Evolutionary conservation across 441 rosid genomes (phyloP).

Genomic region (Adansonia gregorii): DNA sequence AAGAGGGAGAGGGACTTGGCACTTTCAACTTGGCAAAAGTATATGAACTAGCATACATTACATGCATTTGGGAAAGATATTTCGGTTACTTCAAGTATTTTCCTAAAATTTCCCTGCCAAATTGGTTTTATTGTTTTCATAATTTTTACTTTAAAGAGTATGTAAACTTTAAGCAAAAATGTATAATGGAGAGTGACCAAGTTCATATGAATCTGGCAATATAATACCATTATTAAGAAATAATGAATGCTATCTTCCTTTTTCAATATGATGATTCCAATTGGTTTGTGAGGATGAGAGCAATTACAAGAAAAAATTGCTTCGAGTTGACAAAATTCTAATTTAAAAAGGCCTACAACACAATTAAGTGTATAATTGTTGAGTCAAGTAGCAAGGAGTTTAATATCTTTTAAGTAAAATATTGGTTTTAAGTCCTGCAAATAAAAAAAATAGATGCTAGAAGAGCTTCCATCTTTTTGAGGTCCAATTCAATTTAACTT

Average conservation of each 20-base stretch:
- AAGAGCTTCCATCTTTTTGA: too few species aligned
- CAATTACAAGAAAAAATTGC: background rate
- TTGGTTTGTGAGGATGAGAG: background rate
- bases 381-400: too few species aligned
- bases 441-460: too few species aligned
- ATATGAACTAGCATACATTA: background rate
- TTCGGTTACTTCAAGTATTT: background rate
- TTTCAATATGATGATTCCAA: slow-evolving; percentile 3
- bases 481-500: too few species aligned
- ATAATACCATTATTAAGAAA: slow-evolving; percentile 3
- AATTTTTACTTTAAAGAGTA: background rate
- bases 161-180: slow-evolving; percentile 16
- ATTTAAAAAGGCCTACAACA: background rate
- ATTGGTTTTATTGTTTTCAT: background rate
- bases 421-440: too few species aligned
- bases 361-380: too few species aligned
- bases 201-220: background rate
- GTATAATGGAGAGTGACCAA: slow-evolving; percentile 17
- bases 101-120: slow-evolving; percentile 13
- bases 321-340: slow-evolving; percentile 19
- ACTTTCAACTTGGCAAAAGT: slow-evolving; percentile 7
- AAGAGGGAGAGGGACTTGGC: background rate
- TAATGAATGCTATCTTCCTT: background rate
- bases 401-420: too few species aligned
- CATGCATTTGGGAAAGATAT: background rate